Evolutionary conservation across 352 stramenopile species (phyloP).

Genomic region (Phytophthora nicotianae): DNA sequence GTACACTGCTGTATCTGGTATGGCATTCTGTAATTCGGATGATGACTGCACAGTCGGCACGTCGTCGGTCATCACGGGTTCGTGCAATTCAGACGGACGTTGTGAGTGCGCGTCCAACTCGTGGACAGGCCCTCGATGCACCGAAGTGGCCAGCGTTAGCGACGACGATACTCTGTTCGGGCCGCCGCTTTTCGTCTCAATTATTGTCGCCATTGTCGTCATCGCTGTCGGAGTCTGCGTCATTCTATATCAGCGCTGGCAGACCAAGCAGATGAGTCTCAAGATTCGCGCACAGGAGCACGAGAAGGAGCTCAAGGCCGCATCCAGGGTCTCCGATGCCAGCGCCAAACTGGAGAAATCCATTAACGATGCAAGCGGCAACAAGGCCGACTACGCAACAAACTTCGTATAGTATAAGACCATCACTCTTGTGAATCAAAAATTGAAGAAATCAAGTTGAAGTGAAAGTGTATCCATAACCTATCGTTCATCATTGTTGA

Average conservation of each 20-base stretch:
- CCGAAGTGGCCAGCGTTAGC: constrained; percentile 14
- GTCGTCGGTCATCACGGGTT: constrained; percentile 32
- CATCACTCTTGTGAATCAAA: neutral
- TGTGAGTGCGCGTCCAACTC: constrained; percentile 38
- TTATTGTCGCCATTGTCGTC: constrained; percentile 26
- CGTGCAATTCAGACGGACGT: constrained; percentile 31
- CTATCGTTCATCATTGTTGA: constrained; percentile 14
- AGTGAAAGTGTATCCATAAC: constrained; percentile 10
- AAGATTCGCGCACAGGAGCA: neutral
- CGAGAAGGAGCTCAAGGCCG: neutral
- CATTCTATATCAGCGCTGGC: neutral
- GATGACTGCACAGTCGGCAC: constrained; percentile 54
- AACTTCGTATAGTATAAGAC: constrained; percentile 39
- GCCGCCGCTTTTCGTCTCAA: constrained; percentile 23
- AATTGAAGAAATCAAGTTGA: neutral
- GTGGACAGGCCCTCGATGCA: constrained; percentile 52
- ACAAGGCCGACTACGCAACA: neutral
- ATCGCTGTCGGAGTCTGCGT: neutral
- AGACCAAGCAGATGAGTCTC: neutral
- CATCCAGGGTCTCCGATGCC: neutral
- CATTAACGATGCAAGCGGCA: neutral
- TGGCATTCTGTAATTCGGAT: constrained; percentile 50
- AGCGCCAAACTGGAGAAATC: neutral
- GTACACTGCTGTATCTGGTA: constrained; percentile 47
- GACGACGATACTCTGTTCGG: constrained; percentile 20